Base-by-base conservation (phyloP, 2,329 filamentous ascomycete species). In the Sclerotinia spermophila region DNA sequence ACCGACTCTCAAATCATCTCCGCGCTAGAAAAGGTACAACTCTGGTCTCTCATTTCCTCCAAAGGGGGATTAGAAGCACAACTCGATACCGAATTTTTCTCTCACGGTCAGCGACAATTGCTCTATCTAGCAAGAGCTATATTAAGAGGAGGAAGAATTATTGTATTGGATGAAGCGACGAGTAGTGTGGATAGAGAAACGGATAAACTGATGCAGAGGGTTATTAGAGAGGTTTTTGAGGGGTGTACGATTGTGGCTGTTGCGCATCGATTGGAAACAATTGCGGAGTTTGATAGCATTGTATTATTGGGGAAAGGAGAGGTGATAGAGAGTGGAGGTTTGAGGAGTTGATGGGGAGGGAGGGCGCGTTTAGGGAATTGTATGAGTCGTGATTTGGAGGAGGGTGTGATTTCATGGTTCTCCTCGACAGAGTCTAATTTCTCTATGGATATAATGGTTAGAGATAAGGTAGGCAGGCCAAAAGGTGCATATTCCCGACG, bases 61-160 rank as follows among this genome's bases (percentile, higher is more conserved):
- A 75, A 73, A 51, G 76, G 76, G 24, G 75, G 75, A 2, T 67
- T 77, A 5, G 73, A 76, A 21, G 70, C 72, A 2, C 59, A 71
- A 2, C 82, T 90, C 73, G 81, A 82, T n/a, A 79, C 83, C 2
- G 82, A 85, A 10, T 96, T 94, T 0, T 94, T 98, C 80, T 85
- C 82, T 0, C 81, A 84, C 58, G 85, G 85, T 1, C 82, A 87
- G 73, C 78, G 79, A 59, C 85, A 87, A 75, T 76, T 86, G 0
- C 82, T 86, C 68, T 82, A 81, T 40, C 77, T 87, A 17, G 84
- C 83, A 0, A 79, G 85, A 7, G 82, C 83, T 0, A 78, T 86
- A 15, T 72, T 86, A 24, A 76, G 79, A 6, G 30, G 42, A 44
- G 78, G 80, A 0, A 80, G 77, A 21, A 74, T 85, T 2, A 73